phyloP scores from a whole-genome alignment of 768 basidiomycete genomes.

The Strobilomyces dryophilus region DNA sequence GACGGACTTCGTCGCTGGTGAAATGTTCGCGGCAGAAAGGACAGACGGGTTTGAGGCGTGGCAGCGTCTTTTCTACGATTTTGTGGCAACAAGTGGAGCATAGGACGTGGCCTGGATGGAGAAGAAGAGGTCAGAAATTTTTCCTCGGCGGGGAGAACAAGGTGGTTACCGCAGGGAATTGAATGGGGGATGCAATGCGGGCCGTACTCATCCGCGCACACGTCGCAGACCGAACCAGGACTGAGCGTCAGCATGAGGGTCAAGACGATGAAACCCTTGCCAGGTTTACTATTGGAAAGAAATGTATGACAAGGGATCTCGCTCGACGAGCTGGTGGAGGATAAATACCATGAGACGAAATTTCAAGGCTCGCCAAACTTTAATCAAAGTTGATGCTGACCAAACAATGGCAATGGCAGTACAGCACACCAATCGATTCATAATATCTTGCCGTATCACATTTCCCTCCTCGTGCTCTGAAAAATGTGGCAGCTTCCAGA shows the following conservation, averaged over 20 bases:
- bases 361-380: constrained; percentile 27
- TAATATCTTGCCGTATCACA: not conserved
- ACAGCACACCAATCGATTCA: not conserved
- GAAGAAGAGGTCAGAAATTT: constrained; percentile 21
- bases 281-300: constrained; percentile 34
- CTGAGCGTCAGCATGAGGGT: constrained; percentile 73
- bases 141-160: constrained; percentile 8
- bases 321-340: constrained; percentile 40
- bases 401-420: constrained; percentile 32
- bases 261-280: constrained; percentile 37
- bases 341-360: constrained; percentile 48
- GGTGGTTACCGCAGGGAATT: constrained; percentile 66
- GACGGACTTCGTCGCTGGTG: constrained; percentile 58
- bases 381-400: constrained; percentile 23
- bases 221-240: constrained; percentile 83
- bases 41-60: constrained; percentile 68
- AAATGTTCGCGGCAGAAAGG: constrained; percentile 84
- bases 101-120: constrained; percentile 65
- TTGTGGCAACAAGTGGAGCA: constrained; percentile 74
- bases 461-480: no score
- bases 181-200: constrained; percentile 70
- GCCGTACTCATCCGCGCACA: constrained; percentile 84
- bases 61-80: constrained; percentile 76
- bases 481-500: not conserved
- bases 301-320: constrained; percentile 42